These are phyloP conservation scores for Cystobasidium slooffiae DNA, from an alignment of 1,284 basidiomycete genomes.

Conservation along the genomic window DNA sequence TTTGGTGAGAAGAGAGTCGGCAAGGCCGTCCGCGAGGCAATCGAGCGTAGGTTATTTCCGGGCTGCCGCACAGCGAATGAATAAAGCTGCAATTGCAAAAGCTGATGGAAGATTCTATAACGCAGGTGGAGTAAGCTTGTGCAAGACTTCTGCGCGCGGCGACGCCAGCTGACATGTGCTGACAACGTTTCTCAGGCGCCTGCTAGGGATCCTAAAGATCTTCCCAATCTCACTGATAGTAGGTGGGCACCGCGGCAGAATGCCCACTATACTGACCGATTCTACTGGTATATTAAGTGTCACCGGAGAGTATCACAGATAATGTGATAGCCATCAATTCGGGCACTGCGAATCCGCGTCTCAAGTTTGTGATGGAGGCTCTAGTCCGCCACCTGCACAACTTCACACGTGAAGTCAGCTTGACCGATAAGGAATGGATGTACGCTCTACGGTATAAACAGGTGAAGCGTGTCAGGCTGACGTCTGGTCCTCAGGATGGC, in stretches of 20 bases:
- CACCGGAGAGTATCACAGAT: constrained; percentile 32
- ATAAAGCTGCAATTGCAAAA: background rate
- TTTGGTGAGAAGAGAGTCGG: constrained; percentile 40
- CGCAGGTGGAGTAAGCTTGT: constrained; percentile 29
- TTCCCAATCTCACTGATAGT: constrained; percentile 35
- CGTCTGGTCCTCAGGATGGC: constrained; percentile 57
- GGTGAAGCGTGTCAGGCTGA: background rate
- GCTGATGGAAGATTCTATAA: background rate
- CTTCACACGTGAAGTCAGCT: constrained; percentile 71
- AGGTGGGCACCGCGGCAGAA: background rate
- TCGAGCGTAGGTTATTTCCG: constrained; percentile 22
- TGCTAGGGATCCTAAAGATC: constrained; percentile 28
- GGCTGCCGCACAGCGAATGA: background rate
- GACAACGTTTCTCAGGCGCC: constrained; percentile 15
- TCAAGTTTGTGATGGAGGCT: constrained; percentile 62
- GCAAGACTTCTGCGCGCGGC: background rate
- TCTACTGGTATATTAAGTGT: constrained; percentile 8
- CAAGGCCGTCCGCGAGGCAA: constrained; percentile 36
- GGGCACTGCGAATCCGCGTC: constrained; percentile 59
- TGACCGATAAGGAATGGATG: constrained; percentile 87
- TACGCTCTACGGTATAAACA: constrained; percentile 43
- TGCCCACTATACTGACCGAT: too few relatives aligned
- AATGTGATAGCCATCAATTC: constrained; percentile 53
- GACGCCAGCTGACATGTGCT: background rate
- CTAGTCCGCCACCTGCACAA: constrained; percentile 70